These are phyloP conservation scores for Kwoniella bestiolae DNA, from an alignment of 768 basidiomycete genomes.

Conservation along the genomic window DNA sequence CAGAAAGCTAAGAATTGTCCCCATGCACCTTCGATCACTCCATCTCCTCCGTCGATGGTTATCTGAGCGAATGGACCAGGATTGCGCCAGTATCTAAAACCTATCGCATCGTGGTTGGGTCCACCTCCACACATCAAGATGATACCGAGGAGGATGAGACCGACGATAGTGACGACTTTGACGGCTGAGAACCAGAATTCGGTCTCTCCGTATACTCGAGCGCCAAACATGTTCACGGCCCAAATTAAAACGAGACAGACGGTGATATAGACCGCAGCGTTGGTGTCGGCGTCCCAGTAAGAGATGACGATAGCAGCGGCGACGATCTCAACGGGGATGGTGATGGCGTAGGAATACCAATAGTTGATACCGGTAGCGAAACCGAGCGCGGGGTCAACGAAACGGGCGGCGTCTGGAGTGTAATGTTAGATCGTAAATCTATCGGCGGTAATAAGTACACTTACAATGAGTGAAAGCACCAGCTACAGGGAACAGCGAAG, in stretches of 20 bases:
- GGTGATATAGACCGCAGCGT: slow-evolving; percentile 58
- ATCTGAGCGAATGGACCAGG: slow-evolving; percentile 47
- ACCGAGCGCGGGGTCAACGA: slow-evolving; percentile 58
- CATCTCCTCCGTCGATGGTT: slow-evolving; percentile 42
- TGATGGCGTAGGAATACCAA: slow-evolving; percentile 57
- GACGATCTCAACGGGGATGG: slow-evolving; percentile 51
- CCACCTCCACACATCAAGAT: slow-evolving; percentile 55
- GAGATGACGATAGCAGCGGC: slow-evolving; percentile 51
- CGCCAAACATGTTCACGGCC: slow-evolving; percentile 60
- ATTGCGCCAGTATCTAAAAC: slow-evolving; percentile 55
- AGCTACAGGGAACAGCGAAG: slow-evolving; percentile 55
- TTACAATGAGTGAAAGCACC: slow-evolving; percentile 32
- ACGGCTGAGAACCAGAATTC: slow-evolving; percentile 65
- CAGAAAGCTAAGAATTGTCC: slow-evolving; percentile 55
- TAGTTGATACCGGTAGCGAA: slow-evolving; percentile 53
- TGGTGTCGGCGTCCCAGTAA: slow-evolving; percentile 51
- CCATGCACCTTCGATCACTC: slow-evolving; percentile 39
- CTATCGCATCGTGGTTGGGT: slow-evolving; percentile 51
- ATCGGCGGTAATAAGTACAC: neutral
- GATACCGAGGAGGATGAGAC: slow-evolving; percentile 56
- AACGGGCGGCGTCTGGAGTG: slow-evolving; percentile 59
- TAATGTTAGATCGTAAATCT: slow-evolving; percentile 20
- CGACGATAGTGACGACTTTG: slow-evolving; percentile 62
- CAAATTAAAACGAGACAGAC: slow-evolving; percentile 53
- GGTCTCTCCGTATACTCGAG: slow-evolving; percentile 60